Evolutionary conservation across 2,329 filamentous ascomycete species (phyloP), one percentile per base, ranked within the genome.

Genomic region (Alternaria brassicicola): DNA sequence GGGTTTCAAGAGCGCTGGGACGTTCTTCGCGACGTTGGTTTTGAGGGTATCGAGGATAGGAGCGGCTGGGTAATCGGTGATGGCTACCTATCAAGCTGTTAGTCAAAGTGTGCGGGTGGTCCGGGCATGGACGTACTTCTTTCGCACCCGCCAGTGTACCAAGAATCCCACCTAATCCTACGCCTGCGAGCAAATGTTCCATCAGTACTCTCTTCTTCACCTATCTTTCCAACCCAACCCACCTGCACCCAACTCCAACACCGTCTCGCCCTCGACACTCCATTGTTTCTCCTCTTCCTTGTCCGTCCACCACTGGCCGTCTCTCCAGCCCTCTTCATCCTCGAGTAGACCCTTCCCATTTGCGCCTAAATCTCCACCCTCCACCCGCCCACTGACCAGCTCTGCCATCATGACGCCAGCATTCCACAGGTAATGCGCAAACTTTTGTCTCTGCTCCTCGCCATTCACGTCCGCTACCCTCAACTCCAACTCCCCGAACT

Each of bases 381-480:
- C 49, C 15, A 59, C 47, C 58, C 59, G 39, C 35, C 77, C 77
- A 5, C 74, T 77, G 28, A 82, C 70, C 39, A 81, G 57, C 66
- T 82, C 80, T 4, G 73, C 80, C 75, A 81, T 74, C 63, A 81
- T 69, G 26, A 83, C 69, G 0, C 80, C 79, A 6, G 88, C 82
- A 76, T 92, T 92, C 89, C 89, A 92, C 25, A 92, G 77, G 73
- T 88, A 91, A 71, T 92, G 89, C 61, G 87, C 86, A 71, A 91
- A 92, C 42, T 91, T 82, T 19, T 77, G 74, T 48, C 88, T 78
- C 66, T 87, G 84, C 28, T 81, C 76, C 53, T 88, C 85, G 30
- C 75, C 79, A 30, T 78, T 72, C 78, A 86, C 66, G 64, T 82
- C 77, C 7, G 80, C 79, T 1, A 78, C 76, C 6, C 60, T 61